Percentiles rank a stretch among this genome's conserved stretches.
Evolutionary conservation across 139 green algal genomes (phyloP).

Genomic region (Haematococcus lacustris): DNA sequence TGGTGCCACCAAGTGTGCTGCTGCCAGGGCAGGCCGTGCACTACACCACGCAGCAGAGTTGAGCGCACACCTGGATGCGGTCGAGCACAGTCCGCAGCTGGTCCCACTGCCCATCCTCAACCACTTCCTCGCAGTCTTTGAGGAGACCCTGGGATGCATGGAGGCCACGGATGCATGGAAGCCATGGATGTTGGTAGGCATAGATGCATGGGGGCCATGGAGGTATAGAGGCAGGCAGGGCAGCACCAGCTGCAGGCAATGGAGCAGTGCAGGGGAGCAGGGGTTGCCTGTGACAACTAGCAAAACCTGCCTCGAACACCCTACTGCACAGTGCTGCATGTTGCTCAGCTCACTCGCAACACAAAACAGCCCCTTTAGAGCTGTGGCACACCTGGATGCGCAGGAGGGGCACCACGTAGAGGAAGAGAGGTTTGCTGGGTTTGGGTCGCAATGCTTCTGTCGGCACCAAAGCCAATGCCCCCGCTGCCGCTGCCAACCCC

Average conservation of each 20-base stretch:
- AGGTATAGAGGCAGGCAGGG: background rate
- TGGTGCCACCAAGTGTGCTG: background rate
- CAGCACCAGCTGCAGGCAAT: background rate
- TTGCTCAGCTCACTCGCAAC: background rate
- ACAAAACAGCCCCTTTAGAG: background rate
- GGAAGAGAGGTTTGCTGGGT: constrained; percentile 61
- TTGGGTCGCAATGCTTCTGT: constrained; percentile 46
- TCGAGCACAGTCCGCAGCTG: constrained; percentile 18
- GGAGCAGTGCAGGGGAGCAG: background rate
- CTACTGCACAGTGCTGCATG: background rate
- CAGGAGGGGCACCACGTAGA: constrained; percentile 64
- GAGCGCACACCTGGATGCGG: background rate
- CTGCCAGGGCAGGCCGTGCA: background rate
- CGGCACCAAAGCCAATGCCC: constrained; percentile 64
- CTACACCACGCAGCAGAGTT: background rate
- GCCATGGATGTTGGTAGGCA: background rate
- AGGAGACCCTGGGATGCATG: constrained; percentile 18
- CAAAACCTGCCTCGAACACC: too few species aligned
- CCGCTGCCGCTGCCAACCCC: constrained; percentile 23
- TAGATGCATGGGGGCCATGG: background rate
- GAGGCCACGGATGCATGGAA: background rate
- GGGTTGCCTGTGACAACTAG: background rate
- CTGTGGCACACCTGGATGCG: constrained; percentile 21
- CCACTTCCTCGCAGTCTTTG: constrained; percentile 16
- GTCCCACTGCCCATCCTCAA: constrained; percentile 26